Conservation (phyloP, 805 yeast genomes). For the Aciculoconidium aculeatum region DNA sequence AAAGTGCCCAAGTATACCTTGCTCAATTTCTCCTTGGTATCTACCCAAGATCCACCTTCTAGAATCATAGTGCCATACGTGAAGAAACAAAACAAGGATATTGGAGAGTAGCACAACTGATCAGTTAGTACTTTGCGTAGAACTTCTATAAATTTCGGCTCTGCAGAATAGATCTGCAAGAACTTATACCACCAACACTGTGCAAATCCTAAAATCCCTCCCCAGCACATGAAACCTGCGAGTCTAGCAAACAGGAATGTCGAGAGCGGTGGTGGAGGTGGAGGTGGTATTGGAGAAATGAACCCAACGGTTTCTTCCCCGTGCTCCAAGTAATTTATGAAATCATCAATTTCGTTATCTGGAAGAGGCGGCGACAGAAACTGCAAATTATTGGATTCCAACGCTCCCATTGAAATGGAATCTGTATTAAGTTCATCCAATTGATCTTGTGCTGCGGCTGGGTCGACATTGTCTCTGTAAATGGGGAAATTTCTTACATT, state of each 20-base stretch:
- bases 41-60: conserved; percentile 65
- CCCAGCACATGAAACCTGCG: conserved; percentile 82
- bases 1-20: conserved; percentile 64
- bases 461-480: conserved; percentile 18
- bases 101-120: conserved; percentile 84
- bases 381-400: too few species aligned
- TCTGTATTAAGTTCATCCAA: too few species aligned
- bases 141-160: conserved; percentile 79
- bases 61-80: conserved; percentile 77
- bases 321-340: conserved; percentile 31
- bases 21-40: conserved; percentile 57
- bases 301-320: conserved; percentile 12
- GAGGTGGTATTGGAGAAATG: conserved; percentile 2
- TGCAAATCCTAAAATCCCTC: conserved; percentile 70
- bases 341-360: conserved; percentile 17
- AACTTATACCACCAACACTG: conserved; percentile 89
- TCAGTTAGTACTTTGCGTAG: conserved; percentile 84
- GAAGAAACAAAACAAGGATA: conserved; percentile 75
- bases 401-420: too few species aligned
- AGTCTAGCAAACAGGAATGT: conserved; percentile 64
- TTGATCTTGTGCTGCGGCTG: conserved; percentile 6
- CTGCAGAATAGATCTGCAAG: conserved; percentile 74
- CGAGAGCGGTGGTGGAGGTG: conserved; percentile 17
- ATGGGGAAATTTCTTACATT: too few species aligned
- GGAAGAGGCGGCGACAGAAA: too few species aligned